These are phyloP conservation scores for Serendipita indica DNA, from an alignment of 768 basidiomycete genomes.

Conservation along the genomic window DNA sequence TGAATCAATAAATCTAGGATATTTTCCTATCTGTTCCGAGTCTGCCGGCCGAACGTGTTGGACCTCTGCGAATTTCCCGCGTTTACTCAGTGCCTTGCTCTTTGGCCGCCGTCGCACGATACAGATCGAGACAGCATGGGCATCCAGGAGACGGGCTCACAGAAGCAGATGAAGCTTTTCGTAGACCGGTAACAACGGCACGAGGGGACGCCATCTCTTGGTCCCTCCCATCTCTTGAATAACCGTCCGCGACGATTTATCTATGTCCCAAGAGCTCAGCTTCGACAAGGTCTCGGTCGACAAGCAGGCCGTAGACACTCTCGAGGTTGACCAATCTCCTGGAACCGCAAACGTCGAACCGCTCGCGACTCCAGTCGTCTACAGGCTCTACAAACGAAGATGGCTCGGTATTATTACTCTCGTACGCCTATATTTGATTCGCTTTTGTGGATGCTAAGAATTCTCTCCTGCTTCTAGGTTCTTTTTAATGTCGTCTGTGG, in stretches of 20 bases:
- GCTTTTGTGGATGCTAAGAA: neutral
- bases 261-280: neutral
- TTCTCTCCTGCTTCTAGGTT: neutral
- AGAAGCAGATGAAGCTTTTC: neutral
- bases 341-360: neutral
- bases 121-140: neutral
- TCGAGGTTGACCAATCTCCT: neutral
- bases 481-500: slow-evolving; percentile 3
- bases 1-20: too few relatives aligned
- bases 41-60: too few relatives aligned
- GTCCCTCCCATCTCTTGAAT: neutral
- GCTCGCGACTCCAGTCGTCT: slow-evolving; percentile 1
- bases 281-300: neutral
- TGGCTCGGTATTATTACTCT: slow-evolving; percentile 5
- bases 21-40: too few relatives aligned
- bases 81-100: neutral
- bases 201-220: neutral
- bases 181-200: neutral
- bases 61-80: neutral
- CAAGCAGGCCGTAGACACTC: slow-evolving; percentile 1
- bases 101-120: neutral
- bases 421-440: neutral
- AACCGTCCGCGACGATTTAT: neutral
- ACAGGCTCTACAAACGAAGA: slow-evolving; percentile 8
- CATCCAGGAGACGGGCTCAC: too few relatives aligned